Evolutionary conservation across 208 protist genomes (phyloP).

Genomic region (Borovskyia barvae): DNA sequence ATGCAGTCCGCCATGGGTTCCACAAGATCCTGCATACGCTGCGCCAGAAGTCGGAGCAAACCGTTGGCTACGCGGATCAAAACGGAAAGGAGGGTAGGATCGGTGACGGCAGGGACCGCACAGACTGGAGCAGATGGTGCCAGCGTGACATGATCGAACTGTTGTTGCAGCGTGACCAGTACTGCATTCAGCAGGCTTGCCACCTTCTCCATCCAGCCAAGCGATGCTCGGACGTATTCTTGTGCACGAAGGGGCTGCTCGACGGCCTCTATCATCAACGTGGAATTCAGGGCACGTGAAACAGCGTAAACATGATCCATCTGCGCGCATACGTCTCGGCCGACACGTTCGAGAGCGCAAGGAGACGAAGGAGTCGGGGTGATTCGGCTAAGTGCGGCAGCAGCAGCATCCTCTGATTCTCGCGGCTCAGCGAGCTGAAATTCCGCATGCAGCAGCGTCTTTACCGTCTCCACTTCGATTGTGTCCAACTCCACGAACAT

Average conservation of each 20-base stretch:
- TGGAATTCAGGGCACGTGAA: not conserved
- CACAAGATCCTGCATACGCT: conserved; percentile 24
- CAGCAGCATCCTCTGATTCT: not conserved
- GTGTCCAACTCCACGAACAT: conserved; percentile 11
- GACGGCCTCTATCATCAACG: conserved; percentile 6
- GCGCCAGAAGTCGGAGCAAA: conserved; percentile 16
- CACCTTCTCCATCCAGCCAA: conserved; percentile 6
- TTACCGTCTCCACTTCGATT: not conserved
- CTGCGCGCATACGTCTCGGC: not conserved
- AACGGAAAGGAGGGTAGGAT: not conserved
- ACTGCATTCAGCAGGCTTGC: conserved; percentile 7
- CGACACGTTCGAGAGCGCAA: too few species aligned
- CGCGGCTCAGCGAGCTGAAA: not conserved
- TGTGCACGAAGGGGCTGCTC: conserved; percentile 15
- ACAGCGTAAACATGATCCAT: not conserved
- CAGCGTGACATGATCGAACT: not conserved
- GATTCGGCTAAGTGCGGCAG: too few species aligned
- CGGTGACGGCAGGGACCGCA: not conserved
- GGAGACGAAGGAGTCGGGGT: too few species aligned
- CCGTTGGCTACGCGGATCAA: conserved; percentile 15
- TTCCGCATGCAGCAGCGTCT: conserved; percentile 4
- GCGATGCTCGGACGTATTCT: conserved; percentile 19
- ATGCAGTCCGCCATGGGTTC: conserved; percentile 18
- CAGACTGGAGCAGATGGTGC: not conserved
- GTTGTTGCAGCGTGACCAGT: not conserved